Evolutionary conservation across 1,139 yeast species (phyloP), one percentile per base, ranked within the genome.

Genomic region (Starmera stellimalicola): DNA sequence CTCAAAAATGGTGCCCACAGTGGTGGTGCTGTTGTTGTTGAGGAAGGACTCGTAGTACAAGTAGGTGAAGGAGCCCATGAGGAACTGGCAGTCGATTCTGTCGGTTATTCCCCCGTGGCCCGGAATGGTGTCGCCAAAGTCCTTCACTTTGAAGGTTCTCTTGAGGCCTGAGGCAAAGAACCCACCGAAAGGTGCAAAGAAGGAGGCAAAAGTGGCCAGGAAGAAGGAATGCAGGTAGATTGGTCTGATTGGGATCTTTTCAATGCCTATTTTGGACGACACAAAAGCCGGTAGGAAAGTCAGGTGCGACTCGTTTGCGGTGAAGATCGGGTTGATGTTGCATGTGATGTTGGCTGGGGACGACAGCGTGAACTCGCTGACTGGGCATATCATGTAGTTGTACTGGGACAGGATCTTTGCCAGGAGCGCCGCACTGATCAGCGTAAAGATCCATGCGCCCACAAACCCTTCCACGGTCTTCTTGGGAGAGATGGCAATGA

Each of bases 31-130:
- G 32, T 76, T 73, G 29, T 94, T 78, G 24, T 22, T 22, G 45
- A 91, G 73, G 56, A 91, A 91, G 2, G 95, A 83, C 58, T 88
- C 96, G 57, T 80, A 88, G 63, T 91, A 91, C 44, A 91, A 68
- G 55, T 87, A 88, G 30, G 93, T 73, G 55, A 91, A 91, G 28
- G 95, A 85, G 9, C 98, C 99, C 97, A 91, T 91, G 47, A 91
- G 66, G 55, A 91, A 91, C 60, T 91, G 98, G 60, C 99, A 91
- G 62, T 91, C 99, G 67, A 91, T 80, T 61, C 99, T 74, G 58
- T 91, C 99, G 22, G 96, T 88, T 44, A 91, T 77, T 44, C 99
- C 99, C 41, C 99, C 99, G 54, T 91, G 99, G 26, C 99, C 99
- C 9, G 95, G 95, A 43, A 84, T 84, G 15, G 94, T 82, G 53